A percentile compares a stretch with the other conserved stretches of the same genome.
These are phyloP conservation scores for Auriscalpium vulgare DNA, from an alignment of 768 basidiomycete genomes.

Conservation along the genomic window DNA sequence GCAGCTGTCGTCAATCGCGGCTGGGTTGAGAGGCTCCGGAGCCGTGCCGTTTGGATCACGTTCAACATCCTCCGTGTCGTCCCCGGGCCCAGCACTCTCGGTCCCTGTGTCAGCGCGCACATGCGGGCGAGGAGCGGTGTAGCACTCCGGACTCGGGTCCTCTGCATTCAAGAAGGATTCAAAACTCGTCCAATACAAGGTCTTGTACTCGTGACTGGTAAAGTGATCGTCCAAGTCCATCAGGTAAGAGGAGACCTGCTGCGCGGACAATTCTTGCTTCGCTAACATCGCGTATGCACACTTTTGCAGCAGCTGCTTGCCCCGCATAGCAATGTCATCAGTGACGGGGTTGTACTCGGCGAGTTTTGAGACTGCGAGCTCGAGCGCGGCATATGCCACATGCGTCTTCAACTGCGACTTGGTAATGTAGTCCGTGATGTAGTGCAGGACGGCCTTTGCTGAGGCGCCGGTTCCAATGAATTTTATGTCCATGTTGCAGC, in stretches of 20 bases:
- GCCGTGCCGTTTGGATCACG: no score
- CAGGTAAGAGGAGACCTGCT: not conserved
- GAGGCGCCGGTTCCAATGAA: slow-evolving; percentile 32
- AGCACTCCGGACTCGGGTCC: not conserved
- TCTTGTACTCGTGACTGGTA: not conserved
- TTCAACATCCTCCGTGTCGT: not conserved
- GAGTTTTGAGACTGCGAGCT: slow-evolving; percentile 26
- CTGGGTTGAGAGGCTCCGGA: no score
- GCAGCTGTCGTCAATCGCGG: not conserved
- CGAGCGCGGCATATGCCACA: slow-evolving; percentile 32
- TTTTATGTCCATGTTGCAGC: slow-evolving; percentile 42
- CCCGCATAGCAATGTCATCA: not conserved
- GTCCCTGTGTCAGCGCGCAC: not conserved
- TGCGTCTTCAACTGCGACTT: slow-evolving; percentile 35
- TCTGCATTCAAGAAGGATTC: not conserved
- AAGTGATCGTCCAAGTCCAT: not conserved
- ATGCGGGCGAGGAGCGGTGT: not conserved
- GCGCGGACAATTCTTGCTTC: not conserved
- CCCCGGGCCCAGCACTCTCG: not conserved
- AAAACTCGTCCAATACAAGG: not conserved
- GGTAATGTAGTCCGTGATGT: slow-evolving; percentile 43
- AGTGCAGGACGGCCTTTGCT: slow-evolving; percentile 36
- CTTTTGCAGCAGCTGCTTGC: slow-evolving; percentile 18
- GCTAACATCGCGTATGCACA: slow-evolving; percentile 5
- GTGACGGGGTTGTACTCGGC: not conserved